Evolutionary conservation across 192 early-diverging fungal species (phyloP), one percentile per base, ranked within the genome.

Genomic region (Mortierella antarctica): DNA sequence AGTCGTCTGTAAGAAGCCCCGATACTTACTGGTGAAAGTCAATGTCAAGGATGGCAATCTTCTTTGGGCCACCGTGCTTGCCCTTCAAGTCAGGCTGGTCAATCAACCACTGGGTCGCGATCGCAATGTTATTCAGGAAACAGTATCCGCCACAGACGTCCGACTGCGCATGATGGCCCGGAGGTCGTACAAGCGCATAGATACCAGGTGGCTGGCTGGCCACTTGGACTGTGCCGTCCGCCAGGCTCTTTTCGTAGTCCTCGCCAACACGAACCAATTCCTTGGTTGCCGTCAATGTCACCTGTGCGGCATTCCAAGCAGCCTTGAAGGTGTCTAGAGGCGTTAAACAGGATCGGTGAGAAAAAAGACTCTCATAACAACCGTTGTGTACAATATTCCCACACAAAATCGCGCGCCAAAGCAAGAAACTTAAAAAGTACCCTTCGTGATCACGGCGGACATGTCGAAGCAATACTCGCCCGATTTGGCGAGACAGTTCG

Each of bases 281-380:
- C 57, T 90, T 73, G 1, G 87, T 82, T 9, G 85, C 92, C 8
- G 90, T 89, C 39, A 93, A 71, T n/a, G 89, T 90, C 6, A 90
- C 84, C 69, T 93, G 89, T 5, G 86, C 91, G 0, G 90, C 89
- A 40, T 71, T 86, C 74, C 90, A 91, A 11, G 88, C 86, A 14
- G 91, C 88, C 59, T 82, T 80, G 82, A 85, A 93, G 7, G 92
- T 92, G 21, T 88, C 89, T 90, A 65, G 15, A 39, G 15, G 21
- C n/a, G 23, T 1, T 18, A 62, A 31, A 31, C 31, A 31, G 31
- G 31, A 31, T 31, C 31, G 31, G 31, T 31, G 31, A 31, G 44
- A n/a, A 47, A 18, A 13, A 46, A 17, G n/a, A 20, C 0, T 39
- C 49, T 44, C 12, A 51, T 13, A 44, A 18, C 17, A 17, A 6